A percentile compares a stretch with the other conserved stretches of the same genome.
These are phyloP conservation scores for Rhodotorula sp. DNA, from an alignment of 1,284 basidiomycete species.

Conservation along the genomic window DNA sequence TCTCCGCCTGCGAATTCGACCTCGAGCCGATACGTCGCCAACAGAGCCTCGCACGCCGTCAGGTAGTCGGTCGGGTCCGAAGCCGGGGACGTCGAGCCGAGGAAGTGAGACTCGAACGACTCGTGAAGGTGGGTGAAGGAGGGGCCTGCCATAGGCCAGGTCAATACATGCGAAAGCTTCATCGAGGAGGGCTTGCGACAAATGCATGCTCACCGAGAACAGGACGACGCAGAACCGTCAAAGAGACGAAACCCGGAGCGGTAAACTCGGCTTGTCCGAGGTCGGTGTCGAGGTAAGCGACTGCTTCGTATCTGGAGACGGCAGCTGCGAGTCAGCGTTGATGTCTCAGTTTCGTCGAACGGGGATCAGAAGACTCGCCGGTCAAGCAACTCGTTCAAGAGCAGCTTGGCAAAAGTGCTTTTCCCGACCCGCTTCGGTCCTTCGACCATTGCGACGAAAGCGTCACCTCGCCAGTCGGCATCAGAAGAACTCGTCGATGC, in stretches of 20 bases:
- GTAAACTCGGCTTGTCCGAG: constrained; percentile 92
- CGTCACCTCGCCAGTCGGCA: constrained; percentile 32
- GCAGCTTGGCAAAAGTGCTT: constrained; percentile 73
- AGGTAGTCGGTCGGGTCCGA: constrained; percentile 78
- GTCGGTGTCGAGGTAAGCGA: constrained; percentile 90
- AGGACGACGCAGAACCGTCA: constrained; percentile 68
- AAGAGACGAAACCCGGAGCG: constrained; percentile 75
- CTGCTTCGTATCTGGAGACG: constrained; percentile 60
- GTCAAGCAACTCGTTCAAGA: constrained; percentile 68
- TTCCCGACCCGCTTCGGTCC: constrained; percentile 87
- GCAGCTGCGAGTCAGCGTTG: not conserved
- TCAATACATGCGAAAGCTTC: constrained; percentile 1
- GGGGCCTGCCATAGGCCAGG: constrained; percentile 51
- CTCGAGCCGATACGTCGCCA: constrained; percentile 70
- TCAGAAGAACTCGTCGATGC: constrained; percentile 7
- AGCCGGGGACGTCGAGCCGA: constrained; percentile 75
- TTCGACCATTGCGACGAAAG: constrained; percentile 61
- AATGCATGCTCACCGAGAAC: constrained; percentile 58
- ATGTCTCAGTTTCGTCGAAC: too few relatives aligned
- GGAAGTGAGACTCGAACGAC: constrained; percentile 73
- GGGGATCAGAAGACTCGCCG: constrained; percentile 49
- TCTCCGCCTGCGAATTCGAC: constrained; percentile 53
- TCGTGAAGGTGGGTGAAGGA: constrained; percentile 75
- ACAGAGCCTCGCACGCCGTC: constrained; percentile 63
- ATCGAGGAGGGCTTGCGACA: constrained; percentile 44